Evolutionary conservation across 1,284 basidiomycete genomes (phyloP).

Genomic region (Tilletia walkeri): DNA sequence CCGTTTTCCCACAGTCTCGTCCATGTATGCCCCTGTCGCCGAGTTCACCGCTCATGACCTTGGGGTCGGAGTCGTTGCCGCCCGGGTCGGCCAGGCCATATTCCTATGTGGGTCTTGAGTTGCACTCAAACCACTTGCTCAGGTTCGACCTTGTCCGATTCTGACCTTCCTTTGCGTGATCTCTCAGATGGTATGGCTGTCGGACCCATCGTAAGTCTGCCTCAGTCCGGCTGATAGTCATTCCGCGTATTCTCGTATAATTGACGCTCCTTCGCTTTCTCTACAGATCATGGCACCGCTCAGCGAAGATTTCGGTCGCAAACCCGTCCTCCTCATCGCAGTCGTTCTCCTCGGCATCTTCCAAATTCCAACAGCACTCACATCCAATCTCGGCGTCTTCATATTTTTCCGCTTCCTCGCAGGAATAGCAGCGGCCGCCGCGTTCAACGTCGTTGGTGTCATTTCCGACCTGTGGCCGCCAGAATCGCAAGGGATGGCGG

Average conservation of each 20-base stretch:
- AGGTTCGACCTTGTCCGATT: too few species aligned
- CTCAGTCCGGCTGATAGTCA: background rate
- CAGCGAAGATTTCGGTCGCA: constrained; percentile 41
- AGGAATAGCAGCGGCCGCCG: constrained; percentile 39
- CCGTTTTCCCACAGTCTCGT: constrained; percentile 23
- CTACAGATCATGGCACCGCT: constrained; percentile 35
- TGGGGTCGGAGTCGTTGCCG: constrained; percentile 24
- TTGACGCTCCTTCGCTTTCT: constrained; percentile 29
- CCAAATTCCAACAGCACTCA: constrained; percentile 30
- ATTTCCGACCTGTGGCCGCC: constrained; percentile 40
- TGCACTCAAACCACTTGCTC: too few species aligned
- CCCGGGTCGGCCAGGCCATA: constrained; percentile 32
- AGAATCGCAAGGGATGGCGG: constrained; percentile 41
- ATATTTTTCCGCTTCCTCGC: constrained; percentile 41
- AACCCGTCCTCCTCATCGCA: constrained; percentile 26
- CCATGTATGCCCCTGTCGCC: constrained; percentile 34
- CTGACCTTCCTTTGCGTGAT: background rate
- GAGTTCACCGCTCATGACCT: constrained; percentile 28
- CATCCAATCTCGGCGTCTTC: constrained; percentile 31
- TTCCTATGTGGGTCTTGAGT: constrained; percentile 29
- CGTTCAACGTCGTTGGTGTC: constrained; percentile 44
- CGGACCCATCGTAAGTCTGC: background rate
- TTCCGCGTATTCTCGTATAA: background rate
- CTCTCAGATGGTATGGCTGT: constrained; percentile 9
- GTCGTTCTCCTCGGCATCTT: constrained; percentile 12